These are phyloP conservation scores for Pythium coloratum DNA, from an alignment of 352 stramenopile species.

Conservation along the genomic window DNA sequence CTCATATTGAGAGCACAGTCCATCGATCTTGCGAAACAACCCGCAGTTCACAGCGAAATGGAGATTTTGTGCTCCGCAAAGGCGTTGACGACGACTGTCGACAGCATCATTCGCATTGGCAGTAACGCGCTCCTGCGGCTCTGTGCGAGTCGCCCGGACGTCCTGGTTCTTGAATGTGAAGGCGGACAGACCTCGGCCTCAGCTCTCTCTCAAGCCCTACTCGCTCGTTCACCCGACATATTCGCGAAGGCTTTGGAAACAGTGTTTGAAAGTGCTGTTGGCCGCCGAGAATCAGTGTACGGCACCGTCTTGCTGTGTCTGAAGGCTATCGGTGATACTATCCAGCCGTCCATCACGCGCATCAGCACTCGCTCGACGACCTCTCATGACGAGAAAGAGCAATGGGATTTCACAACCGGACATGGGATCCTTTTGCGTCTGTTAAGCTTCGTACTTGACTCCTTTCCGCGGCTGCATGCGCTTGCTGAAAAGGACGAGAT, in stretches of 20 bases:
- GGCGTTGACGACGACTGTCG: slow-evolving; percentile 10
- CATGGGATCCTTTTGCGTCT: slow-evolving; percentile 60
- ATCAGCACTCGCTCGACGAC: slow-evolving; percentile 27
- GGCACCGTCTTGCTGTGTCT: slow-evolving; percentile 59
- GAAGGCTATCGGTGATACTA: slow-evolving; percentile 44
- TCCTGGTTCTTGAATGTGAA: slow-evolving; percentile 42
- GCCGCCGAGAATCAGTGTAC: slow-evolving; percentile 52
- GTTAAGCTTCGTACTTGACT: slow-evolving; percentile 62
- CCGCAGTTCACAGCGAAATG: slow-evolving; percentile 10
- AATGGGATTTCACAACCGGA: slow-evolving; percentile 30
- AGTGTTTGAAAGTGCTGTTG: slow-evolving; percentile 54
- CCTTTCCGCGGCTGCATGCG: slow-evolving; percentile 47
- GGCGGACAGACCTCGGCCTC: slow-evolving; percentile 35
- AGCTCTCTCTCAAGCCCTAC: slow-evolving; percentile 45
- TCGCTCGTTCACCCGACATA: slow-evolving; percentile 39
- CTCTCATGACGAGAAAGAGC: not conserved
- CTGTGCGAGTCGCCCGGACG: slow-evolving; percentile 57
- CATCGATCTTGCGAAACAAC: slow-evolving; percentile 21
- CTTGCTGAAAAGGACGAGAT: slow-evolving; percentile 65
- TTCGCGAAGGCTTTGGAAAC: slow-evolving; percentile 58
- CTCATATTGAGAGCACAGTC: slow-evolving; percentile 49
- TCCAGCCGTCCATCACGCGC: slow-evolving; percentile 32
- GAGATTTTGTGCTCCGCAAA: slow-evolving; percentile 4
- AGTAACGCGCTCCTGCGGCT: slow-evolving; percentile 44
- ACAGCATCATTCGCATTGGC: slow-evolving; percentile 1